Evolutionary conservation across 2,329 filamentous ascomycete genomes (phyloP), one percentile per base, ranked within the genome.

Genomic region (Celoporthe dispersa): DNA sequence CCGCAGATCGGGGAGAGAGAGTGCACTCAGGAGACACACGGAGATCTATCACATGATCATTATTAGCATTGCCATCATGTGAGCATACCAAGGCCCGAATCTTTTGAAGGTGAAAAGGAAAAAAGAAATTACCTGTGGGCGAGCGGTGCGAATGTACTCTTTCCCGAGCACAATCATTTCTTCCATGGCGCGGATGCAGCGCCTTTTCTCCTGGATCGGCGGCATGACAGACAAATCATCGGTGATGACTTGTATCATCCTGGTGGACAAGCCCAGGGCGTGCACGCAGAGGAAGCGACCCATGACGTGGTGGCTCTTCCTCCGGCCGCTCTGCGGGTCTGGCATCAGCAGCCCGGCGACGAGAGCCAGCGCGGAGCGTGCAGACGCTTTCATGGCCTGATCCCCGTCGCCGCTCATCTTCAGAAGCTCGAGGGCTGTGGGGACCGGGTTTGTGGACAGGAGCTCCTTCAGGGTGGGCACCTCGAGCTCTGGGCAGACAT

Each of bases 1-100:
- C 72, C 93, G 90, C n/a, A 99, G 85, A 62, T 91, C 87, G 60
- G 90, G 85, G 65, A 92, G 88, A 22, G 91, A 86, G 71, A 98
- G 87, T 0, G 94, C 94, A 31, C 94, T 94, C 72, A 97, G 90
- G 16, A 99, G 84, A 77, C 93, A 98, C n/a, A 95, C 94, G 74
- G 94, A 94, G 68, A 98, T 95, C 90, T 95, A 11, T 35, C 3
- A 75, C 68, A 51, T 14, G 19, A 28, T 9, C 16, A 44, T 81
- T 63, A 81, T 77, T 55, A 70, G 59, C n/a, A 6, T n/a, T n/a
- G n/a, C n/a, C n/a, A n/a, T n/a, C n/a, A n/a, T n/a, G n/a, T n/a
- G n/a, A n/a, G n/a, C n/a, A n/a, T n/a, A n/a, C n/a, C n/a, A n/a
- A n/a, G n/a, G n/a, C n/a, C n/a, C n/a, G n/a, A n/a, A n/a, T n/a